Evolutionary conservation across 2,329 filamentous ascomycete species (phyloP), one percentile per base, ranked within the genome.

Genomic region (Pseudogymnoascus verrucosus): DNA sequence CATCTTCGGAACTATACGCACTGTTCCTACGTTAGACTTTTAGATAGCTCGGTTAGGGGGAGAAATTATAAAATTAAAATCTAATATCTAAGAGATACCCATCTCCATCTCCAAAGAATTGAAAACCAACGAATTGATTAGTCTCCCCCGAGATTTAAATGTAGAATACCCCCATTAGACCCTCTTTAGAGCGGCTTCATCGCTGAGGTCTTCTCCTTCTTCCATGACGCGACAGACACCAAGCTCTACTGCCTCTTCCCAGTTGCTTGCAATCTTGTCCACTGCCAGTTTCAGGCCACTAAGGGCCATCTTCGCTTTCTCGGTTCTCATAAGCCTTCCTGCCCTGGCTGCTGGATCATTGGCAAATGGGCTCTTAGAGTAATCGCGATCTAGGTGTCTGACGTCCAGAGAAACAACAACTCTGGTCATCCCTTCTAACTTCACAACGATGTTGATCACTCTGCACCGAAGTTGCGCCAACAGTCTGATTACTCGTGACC

Each of bases 391-490:
- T 0, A 65, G 12, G n/a, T 34, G 14, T 1, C 42, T 60, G 42
- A 67, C 44, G 37, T 69, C 66, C 4, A 70, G n/a, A 4, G 63
- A 64, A 2, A 69, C 65, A 5, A 64, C 23, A 3, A 67, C n/a
- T 21, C 47, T 62, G 26, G 62, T 64, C 34, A 10, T 42, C 36
- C 42, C 61, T 31, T 28, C 5, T 11, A 69, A 68, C 16, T 69
- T 72, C 4, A 72, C 26, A 2, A 73, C 47, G 6, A 73, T 44
- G 11, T 68, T 69, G 37, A 72, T 62, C 3, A 40, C 62, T 51
- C 65, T 67, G 26, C 69, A 70, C 12, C 40, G 60, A 8, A 73
- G 57, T 12, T 62, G 63, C 5, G 37, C 61, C 11, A 72, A 59
- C 19, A 65, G 64, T 14, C 12, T 59, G 67, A 72, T 68, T 8